Percentiles rank a stretch among this genome's conserved stretches.
phyloP scores from a whole-genome alignment of 2,329 filamentous ascomycete species.

The Epichloe sibirici region DNA sequence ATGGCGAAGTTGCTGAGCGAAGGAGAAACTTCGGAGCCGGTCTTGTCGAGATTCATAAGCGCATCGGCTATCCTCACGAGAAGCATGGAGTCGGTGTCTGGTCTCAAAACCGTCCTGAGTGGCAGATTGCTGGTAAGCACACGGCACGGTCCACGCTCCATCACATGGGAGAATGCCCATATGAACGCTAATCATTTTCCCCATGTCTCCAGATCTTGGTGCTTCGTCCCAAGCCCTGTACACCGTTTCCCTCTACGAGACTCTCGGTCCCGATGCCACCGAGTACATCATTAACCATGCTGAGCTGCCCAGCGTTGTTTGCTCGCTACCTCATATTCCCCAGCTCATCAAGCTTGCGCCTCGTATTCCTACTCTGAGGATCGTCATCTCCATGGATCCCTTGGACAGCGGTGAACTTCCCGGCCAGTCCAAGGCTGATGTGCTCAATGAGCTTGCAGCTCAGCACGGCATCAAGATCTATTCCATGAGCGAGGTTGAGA shows the following conservation, averaged over 20 bases:
- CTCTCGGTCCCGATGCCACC: conserved; percentile 77
- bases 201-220: conserved; percentile 56
- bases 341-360: conserved; percentile 67
- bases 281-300: conserved; percentile 96
- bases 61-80: conserved; percentile 46
- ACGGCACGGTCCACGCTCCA: background rate
- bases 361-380: conserved; percentile 67
- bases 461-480: conserved; percentile 68
- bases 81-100: conserved; percentile 72
- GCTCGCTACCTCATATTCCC: conserved; percentile 70
- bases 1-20: conserved; percentile 64
- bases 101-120: conserved; percentile 78
- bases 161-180: background rate
- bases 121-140: conserved; percentile 61
- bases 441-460: conserved; percentile 64
- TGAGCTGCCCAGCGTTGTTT: conserved; percentile 60
- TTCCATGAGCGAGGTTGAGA: conserved; percentile 70
- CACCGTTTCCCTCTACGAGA: conserved; percentile 92
- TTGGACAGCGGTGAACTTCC: conserved; percentile 67
- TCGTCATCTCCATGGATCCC: conserved; percentile 78
- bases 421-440: conserved; percentile 64
- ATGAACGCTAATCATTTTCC: background rate
- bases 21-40: conserved; percentile 78
- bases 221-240: conserved; percentile 79
- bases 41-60: conserved; percentile 68